Base-by-base conservation (phyloP, 176 grass and related monocot species). In the Saccharum officinarum region DNA sequence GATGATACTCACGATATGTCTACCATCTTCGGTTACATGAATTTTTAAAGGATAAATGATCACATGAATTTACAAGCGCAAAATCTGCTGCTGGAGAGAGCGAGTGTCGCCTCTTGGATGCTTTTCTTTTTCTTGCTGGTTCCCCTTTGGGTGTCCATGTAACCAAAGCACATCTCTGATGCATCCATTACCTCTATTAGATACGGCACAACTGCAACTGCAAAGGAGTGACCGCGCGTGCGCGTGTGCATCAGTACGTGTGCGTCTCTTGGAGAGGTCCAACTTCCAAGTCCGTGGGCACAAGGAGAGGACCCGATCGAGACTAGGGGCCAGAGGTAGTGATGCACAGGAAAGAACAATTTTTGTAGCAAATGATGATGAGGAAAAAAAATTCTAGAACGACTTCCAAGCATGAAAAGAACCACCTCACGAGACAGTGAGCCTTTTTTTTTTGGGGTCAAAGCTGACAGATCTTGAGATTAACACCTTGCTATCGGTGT, bases 71-170 rank as follows among this genome's bases (percentile, higher is more conserved):
- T 8, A 6, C 46, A 23, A 66, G 37, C 79, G 34, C 33, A n/a
- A 36, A 52, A 69, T 9, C 64, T 81, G 7, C 66, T 34, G 49
- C 30, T 46, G 20, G 22, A 37, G 67, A 71, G 8, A 1, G 28
- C 22, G 10, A 71, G 69, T 44, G 69, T 61, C 14, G 15, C 47
- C 47, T 73, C 17, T 67, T 31, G 2, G 44, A 54, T n/a, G 46
- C 83, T 37, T 37, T 37, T 37, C 36, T 37, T 68, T 85, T 85
- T 67, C 41, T 66, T 30, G 60, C 13, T 68, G 63, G 61, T 52
- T 67, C 50, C 82, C 42, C 60, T 76, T 54, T 55, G 3, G 61
- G 83, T 57, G 62, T n/a, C 45, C 83, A 76, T 20, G 60, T 18
- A 84, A 55, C 72, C 71, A 42, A 49, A 49, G 81, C 40, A 40